Base-by-base conservation (phyloP, 2,329 filamentous ascomycete genomes). In the Emmonsiellopsis sp. region DNA sequence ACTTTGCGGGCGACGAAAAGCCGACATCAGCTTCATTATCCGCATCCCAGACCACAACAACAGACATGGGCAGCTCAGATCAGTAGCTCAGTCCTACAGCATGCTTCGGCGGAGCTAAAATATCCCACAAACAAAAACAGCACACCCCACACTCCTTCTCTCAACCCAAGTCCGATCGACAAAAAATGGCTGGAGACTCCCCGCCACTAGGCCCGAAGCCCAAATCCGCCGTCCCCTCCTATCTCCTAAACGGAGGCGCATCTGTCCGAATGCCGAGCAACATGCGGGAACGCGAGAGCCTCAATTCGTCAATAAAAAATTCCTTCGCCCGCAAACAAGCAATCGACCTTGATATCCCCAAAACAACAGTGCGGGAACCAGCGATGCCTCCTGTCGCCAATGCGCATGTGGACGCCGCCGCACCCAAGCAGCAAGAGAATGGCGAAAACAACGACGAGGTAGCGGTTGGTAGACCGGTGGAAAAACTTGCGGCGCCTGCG, bases 251-350 rank as follows among this genome's bases (percentile, higher is more conserved):
- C 64, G 80, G 79, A 51, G 70, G 73, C 54, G 76, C 73, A 51
- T 76, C 79, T 46, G 73, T 81, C 35, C 72, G 79, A 46, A 68
- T 73, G 15, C 69, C 73, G 9, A 71, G 73, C 13, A 70, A 77
- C 63, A 72, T 72, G 43, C 72, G 76, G 59, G 81, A 84, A 62
- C 71, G 80, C 34, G 79, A 84, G 51, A 78, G 70, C 53, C 73
- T 83, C 52, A 79, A 76, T 60, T 75, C 79, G 15, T 79, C 81
- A 26, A 84, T 85, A 55, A 70, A 78, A 59, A 76, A 76, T 6
- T 83, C 80, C 11, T 81, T 81, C 65, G 71, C 72, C 34, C 72
- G 71, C 30, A 73, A 72, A 58, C 70, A 73, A 51, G 68, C 73
- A 0, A 63, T 79, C 44, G 71, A 76, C 58, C 70, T 77, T 11